Conservation (phyloP, 768 basidiomycete species). For the Leccinellum luteum region DNA sequence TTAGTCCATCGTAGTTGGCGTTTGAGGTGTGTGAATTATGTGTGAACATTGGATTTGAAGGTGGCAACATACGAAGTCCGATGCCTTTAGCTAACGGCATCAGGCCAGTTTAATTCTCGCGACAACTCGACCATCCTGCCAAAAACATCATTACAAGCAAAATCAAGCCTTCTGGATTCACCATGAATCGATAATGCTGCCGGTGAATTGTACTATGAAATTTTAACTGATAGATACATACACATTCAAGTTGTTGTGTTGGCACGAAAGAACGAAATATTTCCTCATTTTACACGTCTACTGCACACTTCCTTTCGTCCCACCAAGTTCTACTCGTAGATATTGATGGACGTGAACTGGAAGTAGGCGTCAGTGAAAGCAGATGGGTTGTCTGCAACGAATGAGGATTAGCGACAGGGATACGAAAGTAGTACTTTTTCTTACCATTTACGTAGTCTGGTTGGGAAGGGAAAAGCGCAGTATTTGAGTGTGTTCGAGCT, state of each 20-base stretch:
- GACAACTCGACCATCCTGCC: too few species aligned
- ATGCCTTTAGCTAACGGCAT: too few species aligned
- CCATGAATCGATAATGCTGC: neutral
- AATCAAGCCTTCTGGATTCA: neutral
- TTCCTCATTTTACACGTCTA: neutral
- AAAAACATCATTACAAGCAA: neutral
- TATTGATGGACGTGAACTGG: slow-evolving; percentile 36
- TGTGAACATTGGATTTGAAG: neutral
- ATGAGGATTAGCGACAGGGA: neutral
- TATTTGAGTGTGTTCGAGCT: neutral
- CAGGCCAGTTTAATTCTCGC: too few species aligned
- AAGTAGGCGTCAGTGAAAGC: slow-evolving; percentile 45
- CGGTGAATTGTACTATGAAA: neutral
- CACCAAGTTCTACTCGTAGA: slow-evolving; percentile 30
- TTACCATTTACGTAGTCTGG: slow-evolving; percentile 29
- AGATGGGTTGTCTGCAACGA: slow-evolving; percentile 31
- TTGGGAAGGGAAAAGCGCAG: neutral
- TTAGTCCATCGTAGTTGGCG: neutral
- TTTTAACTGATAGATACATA: neutral
- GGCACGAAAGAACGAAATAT: neutral
- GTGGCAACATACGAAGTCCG: neutral
- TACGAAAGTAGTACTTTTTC: neutral
- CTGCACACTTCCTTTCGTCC: neutral
- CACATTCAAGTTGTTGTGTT: neutral
- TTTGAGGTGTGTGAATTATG: neutral